Percentiles rank a stretch among this genome's conserved stretches.
Conservation (phyloP, 768 basidiomycete species). For the Leccinum olivaceopallidum region DNA sequence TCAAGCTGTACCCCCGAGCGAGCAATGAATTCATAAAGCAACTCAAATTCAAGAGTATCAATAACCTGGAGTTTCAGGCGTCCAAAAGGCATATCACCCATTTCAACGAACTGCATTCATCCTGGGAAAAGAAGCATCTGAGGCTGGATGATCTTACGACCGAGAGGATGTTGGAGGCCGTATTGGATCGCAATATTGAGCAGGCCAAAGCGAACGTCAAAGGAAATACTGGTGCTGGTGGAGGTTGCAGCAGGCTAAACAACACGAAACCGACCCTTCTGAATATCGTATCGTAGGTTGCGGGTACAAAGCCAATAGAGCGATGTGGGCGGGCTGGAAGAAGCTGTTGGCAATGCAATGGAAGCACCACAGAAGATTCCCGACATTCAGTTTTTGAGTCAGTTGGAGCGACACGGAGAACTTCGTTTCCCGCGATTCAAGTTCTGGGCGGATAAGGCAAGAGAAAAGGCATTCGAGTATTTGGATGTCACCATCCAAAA, state of each 20-base stretch:
- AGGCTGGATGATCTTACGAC: neutral
- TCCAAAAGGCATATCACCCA: slow-evolving; percentile 20
- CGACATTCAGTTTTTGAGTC: slow-evolving; percentile 19
- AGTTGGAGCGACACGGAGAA: slow-evolving; percentile 1
- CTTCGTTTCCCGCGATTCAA: neutral
- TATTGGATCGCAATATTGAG: slow-evolving; percentile 9
- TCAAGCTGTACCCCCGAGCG: slow-evolving; percentile 12
- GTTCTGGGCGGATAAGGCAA: neutral
- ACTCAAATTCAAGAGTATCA: slow-evolving; percentile 11
- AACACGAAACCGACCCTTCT: fast-evolving
- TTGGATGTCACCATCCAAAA: slow-evolving; percentile 4
- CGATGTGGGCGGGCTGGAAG: neutral
- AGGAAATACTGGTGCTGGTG: too few species aligned
- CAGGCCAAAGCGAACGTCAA: slow-evolving; percentile 3
- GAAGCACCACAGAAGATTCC: neutral
- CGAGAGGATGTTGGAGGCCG: neutral
- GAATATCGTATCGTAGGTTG: slow-evolving; percentile 27
- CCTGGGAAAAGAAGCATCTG: neutral
- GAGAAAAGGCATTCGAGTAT: neutral
- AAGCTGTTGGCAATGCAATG: neutral
- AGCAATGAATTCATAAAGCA: neutral
- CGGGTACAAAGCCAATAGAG: neutral
- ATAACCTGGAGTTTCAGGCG: slow-evolving; percentile 6
- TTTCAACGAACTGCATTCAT: slow-evolving; percentile 3
- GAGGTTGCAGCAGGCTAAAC: neutral